Conservation (phyloP, 257 asterid species). For the Salvia miltiorrhiza region DNA sequence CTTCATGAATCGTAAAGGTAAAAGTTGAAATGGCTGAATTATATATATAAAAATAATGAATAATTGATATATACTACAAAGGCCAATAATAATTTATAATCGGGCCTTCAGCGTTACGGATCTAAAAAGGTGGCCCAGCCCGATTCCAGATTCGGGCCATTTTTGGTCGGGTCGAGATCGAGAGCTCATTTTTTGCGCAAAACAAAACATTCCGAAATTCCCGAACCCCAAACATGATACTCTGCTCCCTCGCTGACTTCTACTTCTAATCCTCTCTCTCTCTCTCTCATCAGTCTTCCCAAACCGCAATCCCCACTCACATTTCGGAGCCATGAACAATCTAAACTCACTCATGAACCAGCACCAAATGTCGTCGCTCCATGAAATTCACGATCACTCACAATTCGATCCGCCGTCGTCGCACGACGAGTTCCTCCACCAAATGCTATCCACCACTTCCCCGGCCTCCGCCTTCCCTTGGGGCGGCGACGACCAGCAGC, state of each 20-base stretch:
- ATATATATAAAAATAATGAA: no score
- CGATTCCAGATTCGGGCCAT: no score
- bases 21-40: no score
- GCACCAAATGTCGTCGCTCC: constrained; percentile 42
- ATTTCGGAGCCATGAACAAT: constrained; percentile 38
- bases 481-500: constrained; percentile 37
- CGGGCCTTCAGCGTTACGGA: no score
- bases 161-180: no score
- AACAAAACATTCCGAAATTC: constrained; percentile 30
- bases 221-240: constrained; percentile 31
- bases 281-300: not conserved
- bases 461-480: constrained; percentile 36
- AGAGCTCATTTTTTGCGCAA: constrained; percentile 17
- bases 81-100: no score
- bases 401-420: constrained; percentile 56
- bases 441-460: constrained; percentile 57
- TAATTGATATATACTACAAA: no score
- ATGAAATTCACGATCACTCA: constrained; percentile 36
- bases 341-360: constrained; percentile 40
- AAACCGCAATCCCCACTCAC: not conserved
- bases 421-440: constrained; percentile 77
- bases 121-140: no score
- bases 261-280: not conserved
- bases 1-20: no score
- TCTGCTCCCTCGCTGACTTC: constrained; percentile 12